Conservation (phyloP, 805 yeast species). For the Nakazawaea sp. region DNA sequence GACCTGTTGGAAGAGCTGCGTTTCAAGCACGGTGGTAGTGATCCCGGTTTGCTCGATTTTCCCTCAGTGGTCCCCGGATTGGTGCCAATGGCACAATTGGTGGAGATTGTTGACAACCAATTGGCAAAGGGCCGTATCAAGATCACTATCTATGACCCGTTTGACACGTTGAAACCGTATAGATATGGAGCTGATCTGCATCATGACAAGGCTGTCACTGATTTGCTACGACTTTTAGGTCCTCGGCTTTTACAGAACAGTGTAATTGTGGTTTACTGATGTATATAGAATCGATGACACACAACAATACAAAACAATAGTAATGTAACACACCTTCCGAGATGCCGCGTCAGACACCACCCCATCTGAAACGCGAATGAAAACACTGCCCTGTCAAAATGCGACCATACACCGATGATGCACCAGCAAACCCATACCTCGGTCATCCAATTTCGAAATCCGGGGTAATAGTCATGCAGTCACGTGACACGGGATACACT, state of each 20-base stretch:
- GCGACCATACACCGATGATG: too few relatives aligned
- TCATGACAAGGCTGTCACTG: constrained; percentile 25
- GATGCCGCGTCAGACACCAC: too few relatives aligned
- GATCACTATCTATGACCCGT: constrained; percentile 13
- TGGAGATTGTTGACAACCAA: constrained; percentile 26
- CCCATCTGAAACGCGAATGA: too few relatives aligned
- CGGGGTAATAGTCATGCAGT: too few relatives aligned
- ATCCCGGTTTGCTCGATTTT: constrained; percentile 11
- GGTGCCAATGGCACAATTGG: constrained; percentile 38
- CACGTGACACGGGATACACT: too few relatives aligned
- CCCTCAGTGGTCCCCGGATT: constrained; percentile 47
- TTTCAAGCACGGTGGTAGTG: not conserved
- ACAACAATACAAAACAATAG: too few relatives aligned
- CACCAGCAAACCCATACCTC: too few relatives aligned
- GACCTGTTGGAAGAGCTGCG: not conserved
- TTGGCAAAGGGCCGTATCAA: constrained; percentile 3
- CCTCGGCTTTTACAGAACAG: constrained; percentile 25
- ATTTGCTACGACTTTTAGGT: constrained; percentile 38
- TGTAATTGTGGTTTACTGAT: constrained; percentile 15
- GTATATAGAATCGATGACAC: too few relatives aligned
- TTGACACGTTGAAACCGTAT: constrained; percentile 3
- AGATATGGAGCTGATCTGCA: constrained; percentile 11
- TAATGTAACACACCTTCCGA: too few relatives aligned
- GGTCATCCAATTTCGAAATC: too few relatives aligned
- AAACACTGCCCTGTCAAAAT: too few relatives aligned